Conservation (phyloP, 2,329 filamentous ascomycete genomes). For the Botrytis medusae region DNA sequence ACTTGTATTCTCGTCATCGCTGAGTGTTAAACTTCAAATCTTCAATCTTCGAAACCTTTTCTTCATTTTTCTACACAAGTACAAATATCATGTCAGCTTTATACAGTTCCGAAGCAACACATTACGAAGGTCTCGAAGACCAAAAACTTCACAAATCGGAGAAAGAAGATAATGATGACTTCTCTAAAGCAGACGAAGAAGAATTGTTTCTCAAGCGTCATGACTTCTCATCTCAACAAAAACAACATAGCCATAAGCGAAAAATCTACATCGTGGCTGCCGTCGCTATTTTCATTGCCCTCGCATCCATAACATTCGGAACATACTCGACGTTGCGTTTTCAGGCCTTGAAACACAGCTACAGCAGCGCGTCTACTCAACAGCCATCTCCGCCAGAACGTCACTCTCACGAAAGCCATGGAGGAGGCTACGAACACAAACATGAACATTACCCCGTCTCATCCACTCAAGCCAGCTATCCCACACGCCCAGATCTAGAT, state of each 20-base stretch:
- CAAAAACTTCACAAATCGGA: neutral
- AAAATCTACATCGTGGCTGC: neutral
- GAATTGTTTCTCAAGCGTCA: neutral
- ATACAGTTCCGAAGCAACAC: neutral
- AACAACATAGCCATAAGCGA: neutral
- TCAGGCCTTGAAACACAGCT: neutral
- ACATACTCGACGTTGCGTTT: neutral
- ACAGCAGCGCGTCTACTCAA: neutral
- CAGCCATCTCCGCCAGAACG: neutral
- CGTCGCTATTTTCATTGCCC: neutral
- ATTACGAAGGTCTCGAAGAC: neutral
- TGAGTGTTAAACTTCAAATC: neutral
- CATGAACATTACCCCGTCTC: neutral
- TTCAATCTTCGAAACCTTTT: neutral
- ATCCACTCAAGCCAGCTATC: neutral
- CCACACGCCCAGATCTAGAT: neutral
- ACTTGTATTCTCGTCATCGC: neutral
- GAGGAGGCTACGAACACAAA: neutral
- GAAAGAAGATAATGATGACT: neutral
- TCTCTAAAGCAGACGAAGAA: neutral
- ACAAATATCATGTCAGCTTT: neutral
- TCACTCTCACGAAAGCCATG: neutral
- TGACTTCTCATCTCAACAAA: neutral
- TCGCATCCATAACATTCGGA: neutral
- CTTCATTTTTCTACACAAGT: too few species aligned